These are phyloP conservation scores for Biancaea sappan DNA, from an alignment of 306 rosid species.

Conservation along the genomic window DNA sequence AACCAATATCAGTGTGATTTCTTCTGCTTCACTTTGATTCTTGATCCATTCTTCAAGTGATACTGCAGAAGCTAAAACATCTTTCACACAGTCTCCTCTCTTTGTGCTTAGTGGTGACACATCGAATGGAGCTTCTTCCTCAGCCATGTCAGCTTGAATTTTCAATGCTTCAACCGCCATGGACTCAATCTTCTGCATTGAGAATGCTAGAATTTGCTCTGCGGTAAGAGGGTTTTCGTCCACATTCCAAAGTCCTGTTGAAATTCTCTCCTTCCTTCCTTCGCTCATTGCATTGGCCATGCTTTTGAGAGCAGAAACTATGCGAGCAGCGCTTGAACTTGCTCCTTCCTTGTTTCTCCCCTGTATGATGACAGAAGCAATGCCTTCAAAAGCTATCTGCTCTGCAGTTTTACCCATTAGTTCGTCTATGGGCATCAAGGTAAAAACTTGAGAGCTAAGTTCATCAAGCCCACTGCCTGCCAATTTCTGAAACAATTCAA, in stretches of 20 bases:
- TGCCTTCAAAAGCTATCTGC: conserved; percentile 96
- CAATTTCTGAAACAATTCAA: conserved; percentile 79
- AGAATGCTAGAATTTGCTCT: conserved; percentile 66
- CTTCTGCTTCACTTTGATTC: conserved; percentile 37
- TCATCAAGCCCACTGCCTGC: conserved; percentile 69
- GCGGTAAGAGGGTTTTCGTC: conserved; percentile 58
- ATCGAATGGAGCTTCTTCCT: conserved; percentile 94
- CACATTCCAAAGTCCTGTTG: conserved; percentile 86
- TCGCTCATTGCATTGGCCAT: conserved; percentile 65
- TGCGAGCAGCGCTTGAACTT: conserved; percentile 81
- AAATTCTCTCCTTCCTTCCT: conserved; percentile 78
- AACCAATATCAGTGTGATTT: conserved; percentile 56
- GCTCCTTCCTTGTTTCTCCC: conserved; percentile 96
- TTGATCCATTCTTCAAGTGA: conserved; percentile 76
- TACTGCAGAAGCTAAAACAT: conserved; percentile 57
- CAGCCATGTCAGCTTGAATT: conserved; percentile 80
- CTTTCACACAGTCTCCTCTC: conserved; percentile 43
- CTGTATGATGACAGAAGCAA: conserved; percentile 83
- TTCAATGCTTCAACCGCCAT: conserved; percentile 80
- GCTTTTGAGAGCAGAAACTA: conserved; percentile 63
- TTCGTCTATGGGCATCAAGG: conserved; percentile 78
- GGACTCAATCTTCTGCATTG: conserved; percentile 79
- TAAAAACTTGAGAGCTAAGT: conserved; percentile 57
- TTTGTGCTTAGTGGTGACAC: conserved; percentile 57
- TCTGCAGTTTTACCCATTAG: conserved; percentile 90